Conservation (phyloP, 2,329 filamentous ascomycete species). For the Neofusicoccum cordaticola region DNA sequence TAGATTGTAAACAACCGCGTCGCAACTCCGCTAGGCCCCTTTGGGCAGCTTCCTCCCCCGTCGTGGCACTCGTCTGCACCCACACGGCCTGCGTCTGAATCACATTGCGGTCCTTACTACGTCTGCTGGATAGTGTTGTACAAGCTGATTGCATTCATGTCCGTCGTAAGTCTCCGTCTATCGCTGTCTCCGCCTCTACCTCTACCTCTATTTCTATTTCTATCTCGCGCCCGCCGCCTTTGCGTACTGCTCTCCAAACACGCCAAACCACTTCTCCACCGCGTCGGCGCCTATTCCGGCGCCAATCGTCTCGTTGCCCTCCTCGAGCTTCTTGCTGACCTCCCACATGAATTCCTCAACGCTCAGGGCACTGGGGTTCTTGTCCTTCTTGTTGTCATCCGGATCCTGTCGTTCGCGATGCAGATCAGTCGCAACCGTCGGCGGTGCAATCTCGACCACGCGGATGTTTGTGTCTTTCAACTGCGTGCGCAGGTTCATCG, state of each 20-base stretch:
- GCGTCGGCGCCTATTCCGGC: constrained; percentile 45
- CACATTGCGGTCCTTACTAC: too few relatives aligned
- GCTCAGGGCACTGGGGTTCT: constrained; percentile 47
- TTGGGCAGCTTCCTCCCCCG: neutral
- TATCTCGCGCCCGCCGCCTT: constrained; percentile 21
- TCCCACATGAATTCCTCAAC: constrained; percentile 56
- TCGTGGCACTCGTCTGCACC: neutral
- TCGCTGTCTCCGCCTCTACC: too few relatives aligned
- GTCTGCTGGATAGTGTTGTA: too few relatives aligned
- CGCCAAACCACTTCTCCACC: constrained; percentile 46
- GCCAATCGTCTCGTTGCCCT: constrained; percentile 49
- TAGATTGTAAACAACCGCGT: constrained; percentile 11
- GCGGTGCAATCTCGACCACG: constrained; percentile 57
- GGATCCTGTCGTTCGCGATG: constrained; percentile 56
- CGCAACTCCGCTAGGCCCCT: neutral
- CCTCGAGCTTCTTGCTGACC: constrained; percentile 44
- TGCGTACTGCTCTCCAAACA: constrained; percentile 37
- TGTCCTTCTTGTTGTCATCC: constrained; percentile 58
- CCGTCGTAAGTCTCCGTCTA: too few relatives aligned
- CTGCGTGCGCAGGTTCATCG: constrained; percentile 54
- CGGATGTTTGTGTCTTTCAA: constrained; percentile 43
- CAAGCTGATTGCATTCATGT: too few relatives aligned
- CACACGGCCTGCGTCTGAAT: too few relatives aligned
- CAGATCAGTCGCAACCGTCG: constrained; percentile 54
- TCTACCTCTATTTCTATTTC: neutral